Percentiles rank a stretch among this genome's conserved stretches.
phyloP scores from a whole-genome alignment of 1,284 basidiomycete genomes.

The Apiotrichum porosum region DNA sequence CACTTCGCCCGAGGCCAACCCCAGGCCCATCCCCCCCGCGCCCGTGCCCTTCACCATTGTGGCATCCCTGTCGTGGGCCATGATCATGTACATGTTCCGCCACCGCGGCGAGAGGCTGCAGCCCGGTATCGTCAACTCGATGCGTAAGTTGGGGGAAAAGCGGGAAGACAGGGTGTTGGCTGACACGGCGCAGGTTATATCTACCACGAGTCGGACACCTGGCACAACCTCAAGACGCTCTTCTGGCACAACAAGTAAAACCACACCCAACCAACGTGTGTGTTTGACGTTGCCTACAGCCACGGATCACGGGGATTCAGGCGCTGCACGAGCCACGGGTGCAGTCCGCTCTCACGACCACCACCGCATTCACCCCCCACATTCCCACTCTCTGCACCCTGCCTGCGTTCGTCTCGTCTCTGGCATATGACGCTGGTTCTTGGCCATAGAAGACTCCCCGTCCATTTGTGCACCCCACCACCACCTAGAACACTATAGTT shows the following conservation, averaged over 20 bases:
- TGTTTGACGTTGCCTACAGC: background rate
- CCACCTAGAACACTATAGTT: too few species aligned
- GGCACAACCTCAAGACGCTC: constrained; percentile 64
- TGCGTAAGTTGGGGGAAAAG: constrained; percentile 41
- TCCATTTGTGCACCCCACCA: too few species aligned
- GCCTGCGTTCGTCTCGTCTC: too few species aligned
- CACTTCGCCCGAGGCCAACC: constrained; percentile 40
- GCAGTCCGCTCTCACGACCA: background rate
- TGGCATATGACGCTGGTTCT: too few species aligned
- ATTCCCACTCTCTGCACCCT: background rate
- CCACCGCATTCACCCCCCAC: background rate
- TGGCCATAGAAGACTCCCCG: too few species aligned
- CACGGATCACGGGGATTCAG: too few species aligned
- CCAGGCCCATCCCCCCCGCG: constrained; percentile 71
- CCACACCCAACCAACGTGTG: background rate
- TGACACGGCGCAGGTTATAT: constrained; percentile 54
- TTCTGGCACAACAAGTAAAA: constrained; percentile 70
- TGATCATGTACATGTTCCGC: constrained; percentile 95
- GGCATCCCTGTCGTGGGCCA: constrained; percentile 86
- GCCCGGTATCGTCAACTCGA: constrained; percentile 69
- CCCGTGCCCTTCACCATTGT: constrained; percentile 78
- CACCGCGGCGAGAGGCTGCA: constrained; percentile 82
- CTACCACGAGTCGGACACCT: constrained; percentile 71
- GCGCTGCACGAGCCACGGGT: too few species aligned
- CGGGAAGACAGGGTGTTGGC: background rate